Conservation (phyloP, 495 filamentous ascomycete genomes). For the Penicillium angulare region DNA sequence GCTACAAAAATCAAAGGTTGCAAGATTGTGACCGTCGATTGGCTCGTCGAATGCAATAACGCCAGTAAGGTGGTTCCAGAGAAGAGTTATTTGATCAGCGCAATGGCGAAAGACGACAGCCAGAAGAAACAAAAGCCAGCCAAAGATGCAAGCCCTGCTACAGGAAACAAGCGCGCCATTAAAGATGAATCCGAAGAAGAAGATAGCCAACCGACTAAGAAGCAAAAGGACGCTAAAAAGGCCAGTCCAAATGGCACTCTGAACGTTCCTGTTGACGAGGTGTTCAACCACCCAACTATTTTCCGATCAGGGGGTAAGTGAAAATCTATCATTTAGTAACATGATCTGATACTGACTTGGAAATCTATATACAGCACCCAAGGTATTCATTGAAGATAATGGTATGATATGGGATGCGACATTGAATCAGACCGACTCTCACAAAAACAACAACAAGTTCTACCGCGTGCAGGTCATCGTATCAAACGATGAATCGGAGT, state of each 20-base stretch:
- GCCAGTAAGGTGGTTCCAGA: slow-evolving; percentile 43
- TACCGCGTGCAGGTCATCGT: slow-evolving; percentile 59
- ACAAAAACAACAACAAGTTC: slow-evolving; percentile 70
- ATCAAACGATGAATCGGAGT: slow-evolving; percentile 21
- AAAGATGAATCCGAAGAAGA: slow-evolving; percentile 5
- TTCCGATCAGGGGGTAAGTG: neutral
- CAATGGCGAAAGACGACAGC: slow-evolving; percentile 1
- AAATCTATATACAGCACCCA: slow-evolving; percentile 6
- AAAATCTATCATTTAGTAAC: neutral
- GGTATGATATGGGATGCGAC: slow-evolving; percentile 63
- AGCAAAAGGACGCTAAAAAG: slow-evolving; percentile 45
- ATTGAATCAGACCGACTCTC: slow-evolving; percentile 49
- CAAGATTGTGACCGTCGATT: slow-evolving; percentile 59
- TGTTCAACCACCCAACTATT: slow-evolving; percentile 9
- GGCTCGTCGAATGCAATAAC: slow-evolving; percentile 56
- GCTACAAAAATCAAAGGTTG: slow-evolving; percentile 44
- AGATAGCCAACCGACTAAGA: slow-evolving; percentile 21
- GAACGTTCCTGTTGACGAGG: slow-evolving; percentile 52
- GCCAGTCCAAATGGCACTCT: slow-evolving; percentile 33
- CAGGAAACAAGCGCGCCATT: slow-evolving; percentile 30
- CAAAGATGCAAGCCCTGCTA: no score
- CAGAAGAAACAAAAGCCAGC: slow-evolving; percentile 7
- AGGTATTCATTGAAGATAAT: slow-evolving; percentile 62
- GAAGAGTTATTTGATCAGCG: slow-evolving; percentile 32
- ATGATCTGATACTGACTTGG: no score